Conservation (phyloP, 2,329 filamentous ascomycete species). For the Bipolaris sorokiniana region DNA sequence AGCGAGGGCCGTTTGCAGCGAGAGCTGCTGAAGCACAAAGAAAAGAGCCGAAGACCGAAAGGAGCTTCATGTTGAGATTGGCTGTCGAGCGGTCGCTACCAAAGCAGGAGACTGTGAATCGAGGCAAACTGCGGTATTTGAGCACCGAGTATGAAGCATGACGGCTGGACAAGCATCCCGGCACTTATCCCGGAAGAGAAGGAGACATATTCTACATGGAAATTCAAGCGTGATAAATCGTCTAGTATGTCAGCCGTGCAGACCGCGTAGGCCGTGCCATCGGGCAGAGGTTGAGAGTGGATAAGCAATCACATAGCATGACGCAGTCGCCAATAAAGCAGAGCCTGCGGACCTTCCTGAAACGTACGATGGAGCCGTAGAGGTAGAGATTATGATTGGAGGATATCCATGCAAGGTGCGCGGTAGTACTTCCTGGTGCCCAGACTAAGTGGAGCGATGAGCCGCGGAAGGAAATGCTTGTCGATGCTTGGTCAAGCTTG, state of each 20-base stretch:
- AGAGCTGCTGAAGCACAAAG: conserved; percentile 41
- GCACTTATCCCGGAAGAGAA: conserved; percentile 29
- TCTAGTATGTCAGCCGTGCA: neutral
- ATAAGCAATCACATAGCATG: conserved; percentile 12
- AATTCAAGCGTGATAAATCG: conserved; percentile 1
- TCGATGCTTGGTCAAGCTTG: conserved; percentile 22
- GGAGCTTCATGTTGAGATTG: conserved; percentile 41
- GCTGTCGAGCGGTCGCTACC: conserved; percentile 13
- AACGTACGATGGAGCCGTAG: conserved; percentile 7
- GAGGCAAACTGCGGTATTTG: conserved; percentile 24
- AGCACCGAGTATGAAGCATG: conserved; percentile 19
- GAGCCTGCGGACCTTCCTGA: conserved; percentile 24
- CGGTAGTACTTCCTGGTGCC: neutral
- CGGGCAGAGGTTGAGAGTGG: conserved; percentile 2
- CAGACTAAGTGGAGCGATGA: conserved; percentile 10
- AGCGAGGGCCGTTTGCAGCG: conserved; percentile 36
- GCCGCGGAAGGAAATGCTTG: conserved; percentile 25
- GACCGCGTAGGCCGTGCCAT: conserved; percentile 8
- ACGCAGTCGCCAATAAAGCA: conserved; percentile 11
- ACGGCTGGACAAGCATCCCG: conserved; percentile 12
- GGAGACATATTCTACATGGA: conserved; percentile 9
- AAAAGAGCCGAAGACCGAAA: conserved; percentile 33
- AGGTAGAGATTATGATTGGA: neutral
- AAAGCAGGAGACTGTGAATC: neutral
- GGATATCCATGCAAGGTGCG: conserved; percentile 12